Evolutionary conservation across 805 yeast genomes (phyloP).

Genomic region (Danielia reshetovae): DNA sequence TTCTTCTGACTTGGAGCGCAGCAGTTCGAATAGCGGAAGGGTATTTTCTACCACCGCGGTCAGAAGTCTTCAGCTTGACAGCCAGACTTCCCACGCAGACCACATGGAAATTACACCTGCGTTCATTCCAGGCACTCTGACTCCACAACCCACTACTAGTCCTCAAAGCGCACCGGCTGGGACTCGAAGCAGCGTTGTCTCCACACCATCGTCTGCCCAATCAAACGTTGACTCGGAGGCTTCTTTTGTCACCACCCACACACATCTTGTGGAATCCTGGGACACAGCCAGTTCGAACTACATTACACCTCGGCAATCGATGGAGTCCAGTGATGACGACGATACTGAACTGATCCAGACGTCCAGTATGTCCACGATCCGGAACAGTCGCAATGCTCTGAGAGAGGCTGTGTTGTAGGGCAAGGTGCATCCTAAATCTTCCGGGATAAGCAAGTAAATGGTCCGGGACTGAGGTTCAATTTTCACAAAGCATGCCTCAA

Average conservation of each 20-base stretch:
- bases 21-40: neutral
- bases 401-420: no score
- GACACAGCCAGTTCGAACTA: slow-evolving; percentile 2
- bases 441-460: no score
- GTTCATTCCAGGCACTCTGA: neutral
- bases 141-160: neutral
- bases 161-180: neutral
- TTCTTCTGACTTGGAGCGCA: slow-evolving; percentile 8
- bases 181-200: no score
- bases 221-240: slow-evolving; percentile 3
- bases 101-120: neutral
- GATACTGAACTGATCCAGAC: neutral
- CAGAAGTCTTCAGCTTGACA: slow-evolving; percentile 5
- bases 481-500: no score
- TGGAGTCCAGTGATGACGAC: neutral
- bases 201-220: no score
- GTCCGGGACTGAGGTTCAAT: no score
- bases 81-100: neutral
- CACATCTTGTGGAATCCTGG: no score
- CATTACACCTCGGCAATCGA: slow-evolving; percentile 2
- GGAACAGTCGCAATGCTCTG: no score
- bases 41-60: slow-evolving; percentile 6
- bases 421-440: no score
- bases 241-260: slow-evolving; percentile 7
- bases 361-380: neutral